Conservation (phyloP, 345 rosid species). For the Hevea brasiliensis region DNA sequence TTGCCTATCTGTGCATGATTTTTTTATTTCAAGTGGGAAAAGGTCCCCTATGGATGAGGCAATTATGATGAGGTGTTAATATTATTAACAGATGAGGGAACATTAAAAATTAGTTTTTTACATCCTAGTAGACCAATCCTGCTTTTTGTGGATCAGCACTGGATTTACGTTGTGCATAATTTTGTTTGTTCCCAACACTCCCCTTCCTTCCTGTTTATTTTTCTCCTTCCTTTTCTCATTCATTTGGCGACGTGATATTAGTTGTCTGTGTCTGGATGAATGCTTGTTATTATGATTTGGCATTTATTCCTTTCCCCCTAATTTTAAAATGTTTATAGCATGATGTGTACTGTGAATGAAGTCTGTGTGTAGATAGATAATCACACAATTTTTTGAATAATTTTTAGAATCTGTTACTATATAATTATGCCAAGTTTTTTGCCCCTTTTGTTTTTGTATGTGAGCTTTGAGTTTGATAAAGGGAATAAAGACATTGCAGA, state of each 20-base stretch:
- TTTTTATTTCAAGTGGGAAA: background rate
- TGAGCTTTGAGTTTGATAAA: constrained; percentile 31
- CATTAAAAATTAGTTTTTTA: background rate
- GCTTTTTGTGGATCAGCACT: background rate
- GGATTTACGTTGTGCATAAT: background rate
- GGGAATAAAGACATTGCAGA: constrained; percentile 55
- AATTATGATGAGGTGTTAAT: background rate
- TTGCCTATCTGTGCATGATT: background rate
- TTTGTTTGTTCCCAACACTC: background rate
- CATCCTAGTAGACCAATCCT: background rate
- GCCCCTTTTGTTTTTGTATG: constrained; percentile 5
- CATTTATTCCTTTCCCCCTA: background rate
- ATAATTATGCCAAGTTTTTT: background rate
- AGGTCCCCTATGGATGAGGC: background rate
- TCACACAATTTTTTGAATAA: background rate
- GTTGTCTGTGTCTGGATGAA: background rate
- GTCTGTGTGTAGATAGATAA: background rate
- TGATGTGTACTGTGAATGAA: background rate
- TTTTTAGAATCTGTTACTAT: background rate
- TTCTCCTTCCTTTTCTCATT: background rate
- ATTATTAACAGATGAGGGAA: background rate
- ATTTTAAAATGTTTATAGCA: background rate
- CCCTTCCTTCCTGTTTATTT: background rate
- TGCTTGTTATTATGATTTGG: background rate
- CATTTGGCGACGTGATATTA: background rate